Percentiles rank a stretch among this genome's conserved stretches.
Evolutionary conservation across 1,139 yeast species (phyloP).

Genomic region (Spathaspora jeffriesii): DNA sequence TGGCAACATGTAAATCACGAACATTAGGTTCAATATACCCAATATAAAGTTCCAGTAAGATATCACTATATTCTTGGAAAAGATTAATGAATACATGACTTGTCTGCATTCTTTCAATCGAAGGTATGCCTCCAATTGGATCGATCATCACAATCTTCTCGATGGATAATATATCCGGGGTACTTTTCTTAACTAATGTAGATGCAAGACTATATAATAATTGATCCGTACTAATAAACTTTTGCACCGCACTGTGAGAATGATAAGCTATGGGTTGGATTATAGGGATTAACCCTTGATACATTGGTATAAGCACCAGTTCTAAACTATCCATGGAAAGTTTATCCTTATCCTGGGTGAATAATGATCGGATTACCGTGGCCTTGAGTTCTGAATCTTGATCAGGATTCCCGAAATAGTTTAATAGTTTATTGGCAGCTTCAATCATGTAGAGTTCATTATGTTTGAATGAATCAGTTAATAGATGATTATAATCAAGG

Average conservation of each 20-base stretch:
- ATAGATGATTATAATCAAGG: slow-evolving; percentile 36
- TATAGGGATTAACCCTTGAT: slow-evolving; percentile 56
- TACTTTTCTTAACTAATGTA: slow-evolving; percentile 21
- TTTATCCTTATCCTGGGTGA: slow-evolving; percentile 16
- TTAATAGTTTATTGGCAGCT: slow-evolving; percentile 34
- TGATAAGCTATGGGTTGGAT: slow-evolving; percentile 60
- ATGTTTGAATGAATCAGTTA: slow-evolving; percentile 26
- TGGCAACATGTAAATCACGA: slow-evolving; percentile 54
- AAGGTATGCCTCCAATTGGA: slow-evolving; percentile 87
- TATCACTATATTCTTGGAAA: slow-evolving; percentile 75
- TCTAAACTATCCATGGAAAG: slow-evolving; percentile 26
- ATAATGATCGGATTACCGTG: slow-evolving; percentile 30
- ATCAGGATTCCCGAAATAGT: slow-evolving; percentile 22
- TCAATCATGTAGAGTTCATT: slow-evolving; percentile 33
- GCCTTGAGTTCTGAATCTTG: slow-evolving; percentile 27
- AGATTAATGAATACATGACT: slow-evolving; percentile 89
- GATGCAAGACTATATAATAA: slow-evolving; percentile 28
- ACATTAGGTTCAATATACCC: slow-evolving; percentile 47
- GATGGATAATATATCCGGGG: slow-evolving; percentile 46
- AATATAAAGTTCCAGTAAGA: slow-evolving; percentile 60
- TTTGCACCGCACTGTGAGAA: slow-evolving; percentile 27
- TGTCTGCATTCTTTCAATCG: slow-evolving; percentile 75
- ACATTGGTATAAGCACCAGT: slow-evolving; percentile 40
- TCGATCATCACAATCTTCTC: slow-evolving; percentile 85
- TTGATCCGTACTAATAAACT: slow-evolving; percentile 33